A percentile compares a stretch with the other conserved stretches of the same genome.
Conservation (phyloP, 2,329 filamentous ascomycete genomes). For the Pestalotiopsis sp. region DNA sequence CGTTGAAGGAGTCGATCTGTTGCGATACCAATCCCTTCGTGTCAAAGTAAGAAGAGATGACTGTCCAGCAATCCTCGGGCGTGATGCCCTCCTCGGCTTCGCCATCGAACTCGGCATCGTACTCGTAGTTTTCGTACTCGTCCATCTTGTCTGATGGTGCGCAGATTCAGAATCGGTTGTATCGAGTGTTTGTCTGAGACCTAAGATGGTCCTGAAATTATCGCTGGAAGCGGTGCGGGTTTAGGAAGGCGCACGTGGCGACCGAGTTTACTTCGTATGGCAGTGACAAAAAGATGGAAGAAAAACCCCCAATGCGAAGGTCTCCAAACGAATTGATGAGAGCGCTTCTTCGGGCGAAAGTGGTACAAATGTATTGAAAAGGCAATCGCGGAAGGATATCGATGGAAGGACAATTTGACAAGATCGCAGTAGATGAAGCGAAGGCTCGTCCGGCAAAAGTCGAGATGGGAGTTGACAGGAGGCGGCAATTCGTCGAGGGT, state of each 20-base stretch:
- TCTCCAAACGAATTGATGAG: not conserved
- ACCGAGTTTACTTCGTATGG: not conserved
- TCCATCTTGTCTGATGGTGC: constrained; percentile 42
- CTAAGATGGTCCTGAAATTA: not conserved
- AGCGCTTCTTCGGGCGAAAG: not conserved
- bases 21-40: constrained; percentile 94
- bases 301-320: not conserved
- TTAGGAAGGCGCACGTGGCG: not conserved
- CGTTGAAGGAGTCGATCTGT: constrained; percentile 97
- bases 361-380: not conserved
- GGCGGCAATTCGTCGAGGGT: not conserved
- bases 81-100: constrained; percentile 71
- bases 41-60: constrained; percentile 97
- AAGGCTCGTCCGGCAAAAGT: not conserved
- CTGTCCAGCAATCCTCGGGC: constrained; percentile 97
- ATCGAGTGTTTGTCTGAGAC: not conserved
- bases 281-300: not conserved
- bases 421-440: not conserved
- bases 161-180: not conserved
- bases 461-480: not conserved
- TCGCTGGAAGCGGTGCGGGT: not conserved
- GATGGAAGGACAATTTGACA: not conserved
- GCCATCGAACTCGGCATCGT: constrained; percentile 65
- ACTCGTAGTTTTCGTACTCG: constrained; percentile 67
- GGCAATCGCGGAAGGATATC: not conserved